These are phyloP conservation scores for Proliferodiscus dingleyae DNA, from an alignment of 2,329 filamentous ascomycete genomes.

Conservation along the genomic window DNA sequence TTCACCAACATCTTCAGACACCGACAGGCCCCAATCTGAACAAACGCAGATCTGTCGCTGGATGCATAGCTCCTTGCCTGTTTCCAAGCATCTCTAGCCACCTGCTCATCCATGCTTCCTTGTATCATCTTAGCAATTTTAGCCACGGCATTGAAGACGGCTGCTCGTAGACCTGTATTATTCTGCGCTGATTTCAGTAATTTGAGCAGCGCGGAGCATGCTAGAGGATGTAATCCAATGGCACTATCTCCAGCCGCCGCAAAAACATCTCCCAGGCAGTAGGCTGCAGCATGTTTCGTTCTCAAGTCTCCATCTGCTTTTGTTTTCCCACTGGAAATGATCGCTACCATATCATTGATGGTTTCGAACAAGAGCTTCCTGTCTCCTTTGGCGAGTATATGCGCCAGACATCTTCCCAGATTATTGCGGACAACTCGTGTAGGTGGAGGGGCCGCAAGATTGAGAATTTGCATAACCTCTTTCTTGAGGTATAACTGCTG, in stretches of 20 bases:
- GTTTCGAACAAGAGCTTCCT: conserved; percentile 91
- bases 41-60: conserved; percentile 76
- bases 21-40: conserved; percentile 72
- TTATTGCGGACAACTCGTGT: conserved; percentile 88
- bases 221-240: conserved; percentile 73
- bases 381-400: conserved; percentile 80
- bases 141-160: conserved; percentile 68
- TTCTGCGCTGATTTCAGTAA: conserved; percentile 72
- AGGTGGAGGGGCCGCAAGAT: conserved; percentile 72
- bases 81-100: conserved; percentile 92
- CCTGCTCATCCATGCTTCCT: conserved; percentile 72
- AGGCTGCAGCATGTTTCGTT: conserved; percentile 80
- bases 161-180: conserved; percentile 77
- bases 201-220: conserved; percentile 68
- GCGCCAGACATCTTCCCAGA: conserved; percentile 75
- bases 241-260: conserved; percentile 91
- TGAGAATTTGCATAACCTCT: conserved; percentile 90
- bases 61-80: conserved; percentile 72
- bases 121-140: conserved; percentile 74
- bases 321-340: conserved; percentile 68
- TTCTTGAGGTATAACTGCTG: conserved; percentile 92
- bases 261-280: conserved; percentile 84
- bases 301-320: conserved; percentile 71
- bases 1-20: conserved; percentile 71
- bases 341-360: conserved; percentile 76